Conservation (phyloP, 2,329 filamentous ascomycete species). For the Nemania serpens region DNA sequence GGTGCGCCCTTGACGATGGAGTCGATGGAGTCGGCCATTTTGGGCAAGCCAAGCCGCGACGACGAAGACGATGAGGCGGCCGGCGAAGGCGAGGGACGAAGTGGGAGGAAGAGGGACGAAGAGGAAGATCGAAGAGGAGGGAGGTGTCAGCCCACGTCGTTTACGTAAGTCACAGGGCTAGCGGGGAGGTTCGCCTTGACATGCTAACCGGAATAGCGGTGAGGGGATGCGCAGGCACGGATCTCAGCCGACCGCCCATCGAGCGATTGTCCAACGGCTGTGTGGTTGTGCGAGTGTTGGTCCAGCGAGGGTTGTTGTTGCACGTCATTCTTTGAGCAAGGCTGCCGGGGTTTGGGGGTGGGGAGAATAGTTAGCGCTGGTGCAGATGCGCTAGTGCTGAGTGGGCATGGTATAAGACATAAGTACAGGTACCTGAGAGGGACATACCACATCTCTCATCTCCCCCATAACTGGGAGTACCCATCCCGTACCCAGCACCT, state of each 20-base stretch:
- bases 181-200: constrained; percentile 18
- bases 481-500: no score
- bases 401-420: neutral
- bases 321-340: constrained; percentile 21
- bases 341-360: neutral
- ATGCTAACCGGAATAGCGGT: constrained; percentile 22
- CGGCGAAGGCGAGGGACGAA: neutral
- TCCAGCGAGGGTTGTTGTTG: constrained; percentile 9
- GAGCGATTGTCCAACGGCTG: constrained; percentile 15
- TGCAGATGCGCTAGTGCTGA: constrained; percentile 1
- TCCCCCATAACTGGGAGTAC: no score
- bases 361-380: neutral
- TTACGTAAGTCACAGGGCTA: constrained; percentile 18
- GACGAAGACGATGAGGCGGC: constrained; percentile 19
- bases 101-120: neutral
- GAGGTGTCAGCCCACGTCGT: constrained; percentile 28
- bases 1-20: constrained; percentile 92
- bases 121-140: no score
- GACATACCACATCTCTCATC: no score
- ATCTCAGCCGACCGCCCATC: neutral
- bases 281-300: constrained; percentile 22
- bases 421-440: no score
- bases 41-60: constrained; percentile 8
- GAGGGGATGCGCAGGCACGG: constrained; percentile 1
- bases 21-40: constrained; percentile 73